Evolutionary conservation across 2,329 filamentous ascomycete species (phyloP).

Genomic region (Colletotrichum noveboracense): DNA sequence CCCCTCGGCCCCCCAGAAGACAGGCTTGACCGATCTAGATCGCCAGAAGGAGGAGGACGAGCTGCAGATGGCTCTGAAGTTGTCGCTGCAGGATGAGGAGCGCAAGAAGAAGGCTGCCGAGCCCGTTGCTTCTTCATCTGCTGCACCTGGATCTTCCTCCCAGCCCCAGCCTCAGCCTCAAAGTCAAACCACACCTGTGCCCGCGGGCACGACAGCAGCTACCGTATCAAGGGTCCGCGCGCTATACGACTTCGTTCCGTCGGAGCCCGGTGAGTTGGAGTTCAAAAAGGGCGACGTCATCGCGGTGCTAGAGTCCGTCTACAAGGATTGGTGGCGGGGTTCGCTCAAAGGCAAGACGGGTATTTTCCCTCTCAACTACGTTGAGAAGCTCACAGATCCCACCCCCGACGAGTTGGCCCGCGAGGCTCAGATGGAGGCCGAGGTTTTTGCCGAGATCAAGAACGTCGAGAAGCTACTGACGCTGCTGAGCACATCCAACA

Average conservation of each 20-base stretch:
- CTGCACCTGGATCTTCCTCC: slow-evolving; percentile 30
- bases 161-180: slow-evolving; percentile 39
- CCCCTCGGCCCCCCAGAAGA: slow-evolving; percentile 93
- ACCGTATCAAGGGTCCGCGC: slow-evolving; percentile 95
- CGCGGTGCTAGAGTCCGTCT: slow-evolving; percentile 95
- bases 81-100: slow-evolving; percentile 90
- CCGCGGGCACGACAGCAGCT: slow-evolving; percentile 89
- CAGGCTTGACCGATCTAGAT: slow-evolving; percentile 86
- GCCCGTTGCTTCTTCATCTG: slow-evolving; percentile 40
- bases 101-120: slow-evolving; percentile 56
- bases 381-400: slow-evolving; percentile 95
- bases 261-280: slow-evolving; percentile 91
- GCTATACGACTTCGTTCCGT: slow-evolving; percentile 92
- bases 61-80: slow-evolving; percentile 90
- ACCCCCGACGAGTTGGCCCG: slow-evolving; percentile 92
- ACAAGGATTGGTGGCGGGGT: slow-evolving; percentile 99
- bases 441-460: slow-evolving; percentile 70
- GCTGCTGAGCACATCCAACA: slow-evolving; percentile 85
- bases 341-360: slow-evolving; percentile 93
- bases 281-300: slow-evolving; percentile 98
- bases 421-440: slow-evolving; percentile 92
- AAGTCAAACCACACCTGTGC: slow-evolving; percentile 60
- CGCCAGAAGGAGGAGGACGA: slow-evolving; percentile 97
- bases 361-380: slow-evolving; percentile 98
- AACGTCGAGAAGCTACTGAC: slow-evolving; percentile 78